Conservation (phyloP, 331 rosid genomes). For the Spiraea crenata region DNA sequence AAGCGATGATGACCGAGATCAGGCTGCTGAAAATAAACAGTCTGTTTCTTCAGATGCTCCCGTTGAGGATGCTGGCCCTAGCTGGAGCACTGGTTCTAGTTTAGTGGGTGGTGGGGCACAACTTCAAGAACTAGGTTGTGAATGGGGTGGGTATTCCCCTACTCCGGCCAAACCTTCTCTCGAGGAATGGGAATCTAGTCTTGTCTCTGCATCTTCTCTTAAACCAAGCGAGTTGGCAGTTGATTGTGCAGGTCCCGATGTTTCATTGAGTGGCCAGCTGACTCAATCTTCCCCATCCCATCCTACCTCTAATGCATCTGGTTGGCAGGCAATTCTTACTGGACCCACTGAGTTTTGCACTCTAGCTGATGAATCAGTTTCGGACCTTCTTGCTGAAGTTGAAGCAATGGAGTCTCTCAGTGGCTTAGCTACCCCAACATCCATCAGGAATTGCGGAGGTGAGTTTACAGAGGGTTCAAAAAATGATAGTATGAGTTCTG, state of each 20-base stretch:
- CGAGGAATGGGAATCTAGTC: constrained; percentile 59
- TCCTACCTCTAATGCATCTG: constrained; percentile 48
- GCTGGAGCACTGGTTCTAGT: constrained; percentile 62
- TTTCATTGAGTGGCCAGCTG: constrained; percentile 43
- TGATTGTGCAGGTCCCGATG: constrained; percentile 37
- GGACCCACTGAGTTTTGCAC: constrained; percentile 69
- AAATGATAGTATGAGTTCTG: constrained; percentile 60
- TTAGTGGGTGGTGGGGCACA: constrained; percentile 39
- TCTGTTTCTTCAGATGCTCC: constrained; percentile 38
- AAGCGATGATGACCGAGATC: constrained; percentile 27
- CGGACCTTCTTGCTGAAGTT: constrained; percentile 96
- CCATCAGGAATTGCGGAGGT: constrained; percentile 59
- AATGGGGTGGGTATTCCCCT: constrained; percentile 42
- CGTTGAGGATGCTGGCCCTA: constrained; percentile 47
- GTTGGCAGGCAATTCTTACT: constrained; percentile 64
- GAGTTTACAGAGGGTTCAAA: constrained; percentile 65
- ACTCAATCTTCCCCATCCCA: constrained; percentile 53
- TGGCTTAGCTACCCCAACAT: constrained; percentile 74
- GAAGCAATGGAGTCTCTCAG: constrained; percentile 93
- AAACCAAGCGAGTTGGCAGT: constrained; percentile 37
- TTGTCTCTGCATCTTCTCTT: constrained; percentile 48
- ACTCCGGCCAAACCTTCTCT: constrained; percentile 41
- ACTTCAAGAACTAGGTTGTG: constrained; percentile 37
- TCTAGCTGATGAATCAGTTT: constrained; percentile 74
- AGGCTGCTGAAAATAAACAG: constrained; percentile 34